These are phyloP conservation scores for Candida verbasci DNA, from an alignment of 805 yeast genomes.

Conservation along the genomic window DNA sequence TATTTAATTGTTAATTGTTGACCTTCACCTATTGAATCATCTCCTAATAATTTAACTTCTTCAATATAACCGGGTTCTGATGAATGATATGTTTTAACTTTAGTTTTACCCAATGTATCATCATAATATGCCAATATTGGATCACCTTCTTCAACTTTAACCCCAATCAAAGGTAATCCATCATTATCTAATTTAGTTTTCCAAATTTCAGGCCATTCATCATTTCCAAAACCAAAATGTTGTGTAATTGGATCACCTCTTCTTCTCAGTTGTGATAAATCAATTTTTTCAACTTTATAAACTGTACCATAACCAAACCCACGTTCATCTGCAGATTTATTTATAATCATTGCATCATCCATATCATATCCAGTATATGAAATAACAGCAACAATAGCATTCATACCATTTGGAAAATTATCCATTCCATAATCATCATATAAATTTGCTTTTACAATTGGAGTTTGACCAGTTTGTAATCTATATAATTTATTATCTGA, in stretches of 20 bases:
- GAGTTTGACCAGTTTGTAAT: constrained; percentile 93
- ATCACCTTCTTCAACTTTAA: constrained; percentile 88
- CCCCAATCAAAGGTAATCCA: constrained; percentile 89
- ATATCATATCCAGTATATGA: constrained; percentile 99
- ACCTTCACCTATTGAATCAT: constrained; percentile 61
- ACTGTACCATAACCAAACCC: constrained; percentile 98
- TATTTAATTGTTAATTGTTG: constrained; percentile 85
- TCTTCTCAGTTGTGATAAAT: constrained; percentile 69
- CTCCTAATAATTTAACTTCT: constrained; percentile 89
- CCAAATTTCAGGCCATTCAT: constrained; percentile 92
- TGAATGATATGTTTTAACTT: constrained; percentile 88
- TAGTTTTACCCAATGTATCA: constrained; percentile 86
- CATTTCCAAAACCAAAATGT: constrained; percentile 91
- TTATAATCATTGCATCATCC: constrained; percentile 99
- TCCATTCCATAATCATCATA: constrained; percentile 98
- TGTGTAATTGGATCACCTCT: constrained; percentile 93
- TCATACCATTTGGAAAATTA: constrained; percentile 96
- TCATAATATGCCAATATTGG: constrained; percentile 92
- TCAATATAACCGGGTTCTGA: constrained; percentile 93
- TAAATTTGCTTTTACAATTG: constrained; percentile 88
- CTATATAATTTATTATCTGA: constrained; percentile 93
- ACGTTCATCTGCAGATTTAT: constrained; percentile 95
- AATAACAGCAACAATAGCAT: constrained; percentile 98
- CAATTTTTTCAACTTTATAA: constrained; percentile 90
- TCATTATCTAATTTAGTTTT: constrained; percentile 81